Evolutionary conservation across 1,284 basidiomycete genomes (phyloP).

Genomic region (Caloboletus firmus): DNA sequence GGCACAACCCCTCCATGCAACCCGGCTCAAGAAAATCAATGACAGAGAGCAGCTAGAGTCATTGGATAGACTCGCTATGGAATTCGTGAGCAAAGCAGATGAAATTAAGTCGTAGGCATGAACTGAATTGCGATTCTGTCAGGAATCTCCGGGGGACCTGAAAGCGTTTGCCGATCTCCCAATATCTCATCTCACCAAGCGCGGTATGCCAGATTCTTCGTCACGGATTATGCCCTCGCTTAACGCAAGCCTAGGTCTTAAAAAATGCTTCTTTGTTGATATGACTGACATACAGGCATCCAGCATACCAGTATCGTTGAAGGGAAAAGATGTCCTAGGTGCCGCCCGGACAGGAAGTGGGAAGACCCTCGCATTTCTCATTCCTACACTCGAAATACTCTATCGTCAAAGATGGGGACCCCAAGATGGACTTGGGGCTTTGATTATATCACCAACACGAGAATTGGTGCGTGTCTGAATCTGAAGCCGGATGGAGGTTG

Average conservation of each 20-base stretch:
- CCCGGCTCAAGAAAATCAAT: slow-evolving; percentile 45
- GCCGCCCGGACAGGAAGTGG: slow-evolving; percentile 82
- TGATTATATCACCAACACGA: slow-evolving; percentile 93
- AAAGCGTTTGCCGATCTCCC: slow-evolving; percentile 65
- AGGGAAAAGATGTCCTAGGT: slow-evolving; percentile 71
- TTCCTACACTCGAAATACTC: slow-evolving; percentile 75
- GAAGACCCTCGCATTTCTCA: slow-evolving; percentile 81
- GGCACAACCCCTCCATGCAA: slow-evolving; percentile 12
- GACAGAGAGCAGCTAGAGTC: slow-evolving; percentile 56
- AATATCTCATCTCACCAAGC: slow-evolving; percentile 66
- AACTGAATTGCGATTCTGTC: slow-evolving; percentile 12
- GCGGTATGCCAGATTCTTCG: slow-evolving; percentile 44
- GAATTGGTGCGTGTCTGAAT: slow-evolving; percentile 68
- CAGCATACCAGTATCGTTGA: slow-evolving; percentile 63
- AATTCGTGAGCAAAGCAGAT: slow-evolving; percentile 50
- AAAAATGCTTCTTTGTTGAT: slow-evolving; percentile 80
- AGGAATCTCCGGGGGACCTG: slow-evolving; percentile 52
- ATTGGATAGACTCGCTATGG: slow-evolving; percentile 52
- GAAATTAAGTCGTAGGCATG: neutral
- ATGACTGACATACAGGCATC: slow-evolving; percentile 83
- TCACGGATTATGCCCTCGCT: neutral
- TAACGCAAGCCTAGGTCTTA: slow-evolving; percentile 56
- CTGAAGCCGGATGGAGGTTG: neutral
- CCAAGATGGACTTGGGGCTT: slow-evolving; percentile 84
- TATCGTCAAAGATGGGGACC: slow-evolving; percentile 79